Conservation (phyloP, 345 rosid genomes). For the Aegle marmelos region DNA sequence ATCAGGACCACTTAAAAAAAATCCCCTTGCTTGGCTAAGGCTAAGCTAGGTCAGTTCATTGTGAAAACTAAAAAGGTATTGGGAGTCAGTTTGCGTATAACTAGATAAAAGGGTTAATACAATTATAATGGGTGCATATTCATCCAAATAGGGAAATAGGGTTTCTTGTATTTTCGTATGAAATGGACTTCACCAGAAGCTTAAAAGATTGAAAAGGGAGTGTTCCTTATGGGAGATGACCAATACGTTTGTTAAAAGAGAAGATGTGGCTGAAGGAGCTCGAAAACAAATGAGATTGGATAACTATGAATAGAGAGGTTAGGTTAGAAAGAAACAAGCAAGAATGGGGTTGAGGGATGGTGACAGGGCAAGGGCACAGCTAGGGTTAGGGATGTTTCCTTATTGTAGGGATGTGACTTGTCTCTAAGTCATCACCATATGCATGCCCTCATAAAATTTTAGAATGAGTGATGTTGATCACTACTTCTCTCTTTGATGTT, state of each 20-base stretch:
- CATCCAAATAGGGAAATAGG: neutral
- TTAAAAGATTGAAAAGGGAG: constrained; percentile 17
- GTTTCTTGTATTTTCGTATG: constrained; percentile 23
- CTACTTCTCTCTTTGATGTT: constrained; percentile 7
- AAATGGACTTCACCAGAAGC: constrained; percentile 19
- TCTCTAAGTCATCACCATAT: constrained; percentile 39
- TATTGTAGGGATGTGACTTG: constrained; percentile 50
- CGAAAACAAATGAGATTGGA: neutral
- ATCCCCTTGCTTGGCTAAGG: neutral
- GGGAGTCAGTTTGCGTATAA: constrained; percentile 18
- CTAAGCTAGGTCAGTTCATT: neutral
- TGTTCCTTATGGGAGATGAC: neutral
- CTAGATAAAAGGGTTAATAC: neutral
- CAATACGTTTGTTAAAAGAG: neutral
- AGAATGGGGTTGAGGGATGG: constrained; percentile 30
- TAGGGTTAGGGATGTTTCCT: constrained; percentile 57
- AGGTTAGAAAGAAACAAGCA: constrained; percentile 24
- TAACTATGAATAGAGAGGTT: constrained; percentile 15
- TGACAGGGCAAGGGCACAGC: constrained; percentile 53
- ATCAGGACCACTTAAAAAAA: constrained; percentile 16
- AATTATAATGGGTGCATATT: neutral
- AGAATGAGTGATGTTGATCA: constrained; percentile 21
- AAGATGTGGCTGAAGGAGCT: constrained; percentile 15
- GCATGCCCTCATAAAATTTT: constrained; percentile 7
- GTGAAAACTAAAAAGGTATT: neutral